Percentiles rank a stretch among this genome's conserved stretches.
These are phyloP conservation scores for Populus tomentosa DNA, from an alignment of 441 rosid species.

Conservation along the genomic window DNA sequence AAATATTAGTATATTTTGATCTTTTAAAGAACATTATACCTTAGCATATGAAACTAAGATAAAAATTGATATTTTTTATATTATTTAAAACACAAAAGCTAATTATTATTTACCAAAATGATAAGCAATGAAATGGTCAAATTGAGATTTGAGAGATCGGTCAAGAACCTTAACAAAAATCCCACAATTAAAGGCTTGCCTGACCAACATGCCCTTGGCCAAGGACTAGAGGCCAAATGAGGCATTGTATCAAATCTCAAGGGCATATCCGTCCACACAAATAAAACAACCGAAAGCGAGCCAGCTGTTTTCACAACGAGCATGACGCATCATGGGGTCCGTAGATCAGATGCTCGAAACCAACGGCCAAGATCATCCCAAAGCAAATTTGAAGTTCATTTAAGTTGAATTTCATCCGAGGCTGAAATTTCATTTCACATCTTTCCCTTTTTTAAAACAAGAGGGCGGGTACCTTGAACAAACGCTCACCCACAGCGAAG, in stretches of 20 bases:
- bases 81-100: too few relatives aligned
- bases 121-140: neutral
- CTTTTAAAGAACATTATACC: too few relatives aligned
- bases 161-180: neutral
- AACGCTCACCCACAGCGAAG: neutral
- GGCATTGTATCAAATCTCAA: neutral
- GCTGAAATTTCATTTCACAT: slow-evolving; percentile 20
- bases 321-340: slow-evolving; percentile 30
- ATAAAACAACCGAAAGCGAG: slow-evolving; percentile 16
- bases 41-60: too few relatives aligned
- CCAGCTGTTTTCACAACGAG: slow-evolving; percentile 32
- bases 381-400: slow-evolving; percentile 30
- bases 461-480: slow-evolving; percentile 40
- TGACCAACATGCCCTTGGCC: neutral
- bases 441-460: slow-evolving; percentile 25
- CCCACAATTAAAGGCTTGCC: neutral
- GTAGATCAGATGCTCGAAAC: slow-evolving; percentile 9
- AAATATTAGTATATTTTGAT: too few relatives aligned
- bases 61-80: too few relatives aligned
- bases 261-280: slow-evolving; percentile 24
- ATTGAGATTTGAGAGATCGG: neutral
- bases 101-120: neutral
- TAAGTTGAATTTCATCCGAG: slow-evolving; percentile 30
- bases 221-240: neutral
- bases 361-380: slow-evolving; percentile 36